Evolutionary conservation across 2,329 filamentous ascomycete genomes (phyloP).

Genomic region (Ophiostoma piceae): DNA sequence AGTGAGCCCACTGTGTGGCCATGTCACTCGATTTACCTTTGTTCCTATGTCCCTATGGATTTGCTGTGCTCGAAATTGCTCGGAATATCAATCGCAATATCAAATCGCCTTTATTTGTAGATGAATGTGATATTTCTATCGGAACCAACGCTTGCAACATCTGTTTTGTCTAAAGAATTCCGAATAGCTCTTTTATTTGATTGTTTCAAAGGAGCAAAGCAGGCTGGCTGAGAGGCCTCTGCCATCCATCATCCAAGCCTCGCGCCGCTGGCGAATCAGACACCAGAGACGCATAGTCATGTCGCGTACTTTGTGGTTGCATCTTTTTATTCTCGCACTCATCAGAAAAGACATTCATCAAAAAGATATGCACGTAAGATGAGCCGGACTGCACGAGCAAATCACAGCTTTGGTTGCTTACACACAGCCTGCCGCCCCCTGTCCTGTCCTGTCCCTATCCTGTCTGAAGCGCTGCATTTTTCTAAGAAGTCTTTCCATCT

Average conservation of each 20-base stretch:
- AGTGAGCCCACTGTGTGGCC: not conserved
- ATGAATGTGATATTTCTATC: no score
- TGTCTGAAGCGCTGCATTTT: not conserved
- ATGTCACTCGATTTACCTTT: no score
- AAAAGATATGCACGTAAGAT: not conserved
- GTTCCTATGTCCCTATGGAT: no score
- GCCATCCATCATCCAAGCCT: constrained; percentile 17
- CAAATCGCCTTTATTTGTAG: no score
- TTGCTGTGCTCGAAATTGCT: no score
- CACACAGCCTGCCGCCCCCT: not conserved
- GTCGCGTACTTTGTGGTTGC: not conserved
- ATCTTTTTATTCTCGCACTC: no score
- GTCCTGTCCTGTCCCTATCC: not conserved
- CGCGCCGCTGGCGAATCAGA: constrained; percentile 19
- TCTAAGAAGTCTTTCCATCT: not conserved
- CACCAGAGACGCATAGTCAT: constrained; percentile 3
- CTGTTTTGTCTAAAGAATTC: no score
- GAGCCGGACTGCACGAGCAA: not conserved
- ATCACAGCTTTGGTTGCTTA: not conserved
- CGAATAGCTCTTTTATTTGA: no score
- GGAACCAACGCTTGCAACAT: no score
- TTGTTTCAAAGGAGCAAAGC: no score
- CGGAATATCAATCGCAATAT: no score
- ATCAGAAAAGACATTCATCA: no score
- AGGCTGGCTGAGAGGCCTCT: not conserved